Percentiles rank a stretch among this genome's conserved stretches.
Conservation (phyloP, 2,329 filamentous ascomycete genomes). For the Beauveria varroae region DNA sequence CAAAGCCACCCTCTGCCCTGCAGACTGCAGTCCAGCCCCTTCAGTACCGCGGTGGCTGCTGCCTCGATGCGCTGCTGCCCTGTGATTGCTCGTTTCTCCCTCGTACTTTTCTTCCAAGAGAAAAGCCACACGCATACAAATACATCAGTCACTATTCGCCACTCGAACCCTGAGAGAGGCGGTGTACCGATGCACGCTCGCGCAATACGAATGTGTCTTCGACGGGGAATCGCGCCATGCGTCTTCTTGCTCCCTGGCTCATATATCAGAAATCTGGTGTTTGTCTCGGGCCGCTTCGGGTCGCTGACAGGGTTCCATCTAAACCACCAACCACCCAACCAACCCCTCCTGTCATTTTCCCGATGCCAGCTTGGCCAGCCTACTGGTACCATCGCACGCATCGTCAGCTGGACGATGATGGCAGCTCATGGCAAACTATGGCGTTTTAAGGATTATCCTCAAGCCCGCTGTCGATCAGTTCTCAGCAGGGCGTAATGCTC, state of each 20-base stretch:
- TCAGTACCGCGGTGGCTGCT: not conserved
- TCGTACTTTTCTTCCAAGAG: not conserved
- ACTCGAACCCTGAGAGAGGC: not conserved
- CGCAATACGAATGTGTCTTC: too few species aligned
- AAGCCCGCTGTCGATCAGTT: too few species aligned
- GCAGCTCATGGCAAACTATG: not conserved
- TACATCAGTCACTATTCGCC: not conserved
- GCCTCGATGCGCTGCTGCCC: slow-evolving; percentile 1
- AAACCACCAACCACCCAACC: not conserved
- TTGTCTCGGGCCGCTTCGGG: not conserved
- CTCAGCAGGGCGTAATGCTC: not conserved
- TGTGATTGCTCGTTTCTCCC: not conserved
- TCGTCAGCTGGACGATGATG: not conserved
- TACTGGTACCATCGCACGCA: not conserved
- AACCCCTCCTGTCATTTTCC: not conserved
- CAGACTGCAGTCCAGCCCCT: not conserved
- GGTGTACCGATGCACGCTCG: not conserved
- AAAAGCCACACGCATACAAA: not conserved
- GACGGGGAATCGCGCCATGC: too few species aligned
- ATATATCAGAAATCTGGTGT: not conserved
- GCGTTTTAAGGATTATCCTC: too few species aligned
- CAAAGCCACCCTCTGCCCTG: not conserved
- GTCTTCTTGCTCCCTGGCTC: not conserved
- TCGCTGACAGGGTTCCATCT: not conserved
- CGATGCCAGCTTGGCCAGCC: not conserved